Percentiles rank a stretch among this genome's conserved stretches.
phyloP scores from a whole-genome alignment of 2,329 filamentous ascomycete species.

The Cercospora sp. region DNA sequence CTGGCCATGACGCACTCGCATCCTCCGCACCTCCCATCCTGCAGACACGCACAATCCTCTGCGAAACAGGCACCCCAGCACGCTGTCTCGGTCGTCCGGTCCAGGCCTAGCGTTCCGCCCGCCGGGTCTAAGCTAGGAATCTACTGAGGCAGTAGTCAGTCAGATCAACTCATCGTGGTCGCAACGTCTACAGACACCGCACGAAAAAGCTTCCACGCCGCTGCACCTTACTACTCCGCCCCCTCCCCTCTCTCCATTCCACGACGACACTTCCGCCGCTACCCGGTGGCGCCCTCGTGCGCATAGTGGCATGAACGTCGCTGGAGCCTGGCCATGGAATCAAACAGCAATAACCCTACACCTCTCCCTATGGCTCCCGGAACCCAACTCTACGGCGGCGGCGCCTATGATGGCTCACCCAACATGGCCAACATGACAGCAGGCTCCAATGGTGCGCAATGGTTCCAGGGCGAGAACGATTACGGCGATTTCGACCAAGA shows the following conservation, averaged over 20 bases:
- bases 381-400: slow-evolving; percentile 13
- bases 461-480: slow-evolving; percentile 25
- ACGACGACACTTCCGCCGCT: neutral
- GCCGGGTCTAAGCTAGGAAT: neutral
- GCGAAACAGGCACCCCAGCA: neutral
- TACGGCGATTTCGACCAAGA: slow-evolving; percentile 28
- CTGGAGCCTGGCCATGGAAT: neutral
- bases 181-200: neutral
- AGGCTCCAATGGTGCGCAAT: slow-evolving; percentile 21
- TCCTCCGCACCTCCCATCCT: neutral
- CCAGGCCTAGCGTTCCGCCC: neutral
- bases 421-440: slow-evolving; percentile 10
- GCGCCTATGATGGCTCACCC: slow-evolving; percentile 15
- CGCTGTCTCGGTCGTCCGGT: neutral
- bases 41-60: neutral
- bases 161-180: neutral
- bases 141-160: neutral
- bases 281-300: neutral
- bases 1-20: neutral
- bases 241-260: neutral
- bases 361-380: neutral
- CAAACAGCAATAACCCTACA: neutral
- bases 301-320: neutral
- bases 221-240: neutral
- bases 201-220: neutral